These are phyloP conservation scores for Protomyces pachydermus DNA, from an alignment of 1,139 yeast genomes.

Conservation along the genomic window DNA sequence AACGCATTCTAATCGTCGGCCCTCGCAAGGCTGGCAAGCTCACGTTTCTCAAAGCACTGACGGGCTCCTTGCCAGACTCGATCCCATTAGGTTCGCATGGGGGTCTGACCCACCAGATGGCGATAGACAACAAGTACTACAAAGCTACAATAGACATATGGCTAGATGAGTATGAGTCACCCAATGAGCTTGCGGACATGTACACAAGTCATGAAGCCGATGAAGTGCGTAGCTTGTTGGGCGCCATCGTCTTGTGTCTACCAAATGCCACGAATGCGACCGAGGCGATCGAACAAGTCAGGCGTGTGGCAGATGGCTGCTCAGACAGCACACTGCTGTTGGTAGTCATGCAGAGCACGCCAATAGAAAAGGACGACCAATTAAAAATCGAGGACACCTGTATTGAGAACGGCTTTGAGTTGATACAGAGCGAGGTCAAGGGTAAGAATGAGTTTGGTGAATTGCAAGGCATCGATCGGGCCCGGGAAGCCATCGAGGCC, in stretches of 20 bases:
- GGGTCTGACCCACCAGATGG: conserved; percentile 26
- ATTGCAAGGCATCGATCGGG: conserved; percentile 21
- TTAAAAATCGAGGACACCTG: conserved; percentile 1
- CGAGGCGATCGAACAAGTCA: conserved; percentile 12
- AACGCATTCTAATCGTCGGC: conserved; percentile 20
- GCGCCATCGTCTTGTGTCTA: conserved; percentile 27
- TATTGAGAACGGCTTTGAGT: conserved; percentile 27
- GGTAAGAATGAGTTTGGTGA: conserved; percentile 23
- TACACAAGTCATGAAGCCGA: conserved; percentile 28
- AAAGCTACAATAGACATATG: conserved; percentile 25
- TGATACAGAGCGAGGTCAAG: conserved; percentile 9
- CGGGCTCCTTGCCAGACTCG: conserved; percentile 16
- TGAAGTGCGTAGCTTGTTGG: conserved; percentile 23
- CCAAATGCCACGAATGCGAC: background rate
- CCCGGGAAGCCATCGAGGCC: conserved; percentile 23
- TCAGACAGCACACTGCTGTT: conserved; percentile 1
- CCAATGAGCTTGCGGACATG: conserved; percentile 2
- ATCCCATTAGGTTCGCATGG: conserved; percentile 23
- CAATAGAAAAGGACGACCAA: background rate
- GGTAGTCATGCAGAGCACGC: background rate
- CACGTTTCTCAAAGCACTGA: conserved; percentile 21
- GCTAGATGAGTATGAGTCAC: conserved; percentile 26
- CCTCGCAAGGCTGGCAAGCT: conserved; percentile 23
- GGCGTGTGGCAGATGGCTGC: conserved; percentile 13
- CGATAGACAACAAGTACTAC: conserved; percentile 26